Evolutionary conservation across 768 basidiomycete species (phyloP), one percentile per base, ranked within the genome.

Genomic region (Mycena venus): DNA sequence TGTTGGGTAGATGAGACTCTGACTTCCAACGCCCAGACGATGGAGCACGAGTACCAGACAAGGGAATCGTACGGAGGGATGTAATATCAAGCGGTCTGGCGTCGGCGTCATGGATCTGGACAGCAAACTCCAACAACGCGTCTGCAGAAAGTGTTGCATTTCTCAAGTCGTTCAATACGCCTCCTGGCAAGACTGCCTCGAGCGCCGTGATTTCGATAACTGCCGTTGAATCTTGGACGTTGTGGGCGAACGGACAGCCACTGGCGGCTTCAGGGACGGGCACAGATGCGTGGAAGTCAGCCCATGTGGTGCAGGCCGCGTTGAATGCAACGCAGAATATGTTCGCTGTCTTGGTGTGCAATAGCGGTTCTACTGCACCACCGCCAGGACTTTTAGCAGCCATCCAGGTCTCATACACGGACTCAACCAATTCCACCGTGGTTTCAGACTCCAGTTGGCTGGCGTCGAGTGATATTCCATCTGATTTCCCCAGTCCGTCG

Each of bases 31-130:
- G 40, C 62, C 12, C 25, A 67, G 66, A 67, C 42, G 53, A 56
- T 23, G 51, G 25, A 19, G 66, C 66, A 19, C 53, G 53, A 21
- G 10, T 38, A 31, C 36, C n/a, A 14, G 21, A 17, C 17, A 31
- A 49, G 14, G 11, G 27, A 17, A 29, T 29, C 14, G 27, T 55
- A 12, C 27, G 17, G 23, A 25, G 56, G 42, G 58, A 61, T 32
- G 23, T 58, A 7, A 36, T 29, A 10, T 42, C 65, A 5, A 31
- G 55, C 27, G 68, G 60, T 15, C 21, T 74, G 8, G 11, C 49
- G 21, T 63, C 70, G 7, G 75, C 75, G 29, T 75, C 75, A 19
- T 75, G 75, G 75, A 75, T 75, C 27, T 75, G 75, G 75, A 36
- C 55, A 5, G 27, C 65, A 11, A 21, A 51, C 10, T 12, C 63